Evolutionary conservation across 495 filamentous ascomycete genomes (phyloP).

Genomic region (Penicillium angulare): DNA sequence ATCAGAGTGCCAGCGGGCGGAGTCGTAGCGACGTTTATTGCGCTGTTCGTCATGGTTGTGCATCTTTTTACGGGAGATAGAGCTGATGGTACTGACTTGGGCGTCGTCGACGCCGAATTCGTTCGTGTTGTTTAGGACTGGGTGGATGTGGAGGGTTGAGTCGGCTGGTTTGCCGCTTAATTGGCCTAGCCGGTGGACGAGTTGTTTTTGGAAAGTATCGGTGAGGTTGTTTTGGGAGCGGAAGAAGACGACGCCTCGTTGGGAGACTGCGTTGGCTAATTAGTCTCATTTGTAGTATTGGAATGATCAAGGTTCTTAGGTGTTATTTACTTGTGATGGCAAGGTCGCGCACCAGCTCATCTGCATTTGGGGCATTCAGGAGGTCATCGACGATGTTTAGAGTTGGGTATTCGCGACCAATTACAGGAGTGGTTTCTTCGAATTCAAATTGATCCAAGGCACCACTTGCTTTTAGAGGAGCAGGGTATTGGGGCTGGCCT

Average conservation of each 20-base stretch:
- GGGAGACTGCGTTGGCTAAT: conserved; percentile 52
- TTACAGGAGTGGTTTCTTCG: conserved; percentile 23
- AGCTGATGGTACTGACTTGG: conserved; percentile 66
- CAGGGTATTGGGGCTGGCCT: conserved; percentile 8
- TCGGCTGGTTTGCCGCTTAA: conserved; percentile 58
- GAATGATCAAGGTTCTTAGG: not conserved
- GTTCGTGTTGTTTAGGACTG: conserved; percentile 41
- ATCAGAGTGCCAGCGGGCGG: conserved; percentile 62
- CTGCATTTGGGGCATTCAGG: conserved; percentile 17
- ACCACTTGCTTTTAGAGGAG: conserved; percentile 43
- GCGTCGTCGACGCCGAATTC: conserved; percentile 52
- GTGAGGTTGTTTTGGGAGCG: conserved; percentile 60
- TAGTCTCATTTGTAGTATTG: not conserved
- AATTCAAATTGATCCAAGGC: conserved; percentile 50
- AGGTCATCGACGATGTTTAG: conserved; percentile 24
- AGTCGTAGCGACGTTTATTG: conserved; percentile 19
- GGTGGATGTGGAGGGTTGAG: conserved; percentile 66
- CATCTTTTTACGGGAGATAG: conserved; percentile 52
- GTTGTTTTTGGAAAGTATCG: conserved; percentile 60
- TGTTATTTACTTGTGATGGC: conserved; percentile 22
- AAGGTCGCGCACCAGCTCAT: conserved; percentile 20
- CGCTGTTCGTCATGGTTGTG: conserved; percentile 36
- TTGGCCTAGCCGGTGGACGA: conserved; percentile 57
- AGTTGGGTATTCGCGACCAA: conserved; percentile 21
- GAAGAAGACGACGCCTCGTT: conserved; percentile 74